Evolutionary conservation across 345 rosid species (phyloP), one percentile per base, ranked within the genome.

Genomic region (Pelargonium nanum): DNA sequence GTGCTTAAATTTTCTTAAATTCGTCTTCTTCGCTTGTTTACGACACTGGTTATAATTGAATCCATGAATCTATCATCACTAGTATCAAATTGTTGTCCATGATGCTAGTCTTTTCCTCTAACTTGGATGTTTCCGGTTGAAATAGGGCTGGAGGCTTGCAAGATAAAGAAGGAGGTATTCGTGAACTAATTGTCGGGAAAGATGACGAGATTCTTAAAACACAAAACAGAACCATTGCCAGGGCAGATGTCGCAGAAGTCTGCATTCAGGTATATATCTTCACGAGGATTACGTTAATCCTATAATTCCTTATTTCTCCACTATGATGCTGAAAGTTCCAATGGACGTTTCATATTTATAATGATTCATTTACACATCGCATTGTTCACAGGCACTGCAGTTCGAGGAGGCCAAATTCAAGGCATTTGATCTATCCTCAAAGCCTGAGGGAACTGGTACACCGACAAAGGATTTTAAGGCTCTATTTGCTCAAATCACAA

Each of bases 171-270:
- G 99, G 96, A 50, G 96, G 97, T 58, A 57, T 87, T 19, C 77
- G 94, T 26, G 97, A 93, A 68, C 60, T 93, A 65, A 69, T 93
- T 22, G 77, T 93, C 1, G 96, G 97, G 22, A 87, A 93, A 73
- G 83, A 93, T 24, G 97, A 93, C 23, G 99, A 85, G 79, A 91
- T 93, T 78, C 91, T 89, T 20, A 77, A 87, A 81, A 89, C 97
- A 15, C 88, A 83, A 1, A 84, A 85, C 59, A 85, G 75, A 72
- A 72, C 90, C 48, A 87, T 93, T 13, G 74, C 88, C 19, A 79
- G 99, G 63, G 76, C 72, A 53, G 99, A 93, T 72, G 96, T 89
- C 22, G 97, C 99, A 4, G 92, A 87, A 81, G 95, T 83, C 62
- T 85, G 95, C 69, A 53, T 85, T 70, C 94, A 85, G 97, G 97